Base-by-base conservation (phyloP, 495 filamentous ascomycete genomes). In the Neurospora terricola region DNA sequence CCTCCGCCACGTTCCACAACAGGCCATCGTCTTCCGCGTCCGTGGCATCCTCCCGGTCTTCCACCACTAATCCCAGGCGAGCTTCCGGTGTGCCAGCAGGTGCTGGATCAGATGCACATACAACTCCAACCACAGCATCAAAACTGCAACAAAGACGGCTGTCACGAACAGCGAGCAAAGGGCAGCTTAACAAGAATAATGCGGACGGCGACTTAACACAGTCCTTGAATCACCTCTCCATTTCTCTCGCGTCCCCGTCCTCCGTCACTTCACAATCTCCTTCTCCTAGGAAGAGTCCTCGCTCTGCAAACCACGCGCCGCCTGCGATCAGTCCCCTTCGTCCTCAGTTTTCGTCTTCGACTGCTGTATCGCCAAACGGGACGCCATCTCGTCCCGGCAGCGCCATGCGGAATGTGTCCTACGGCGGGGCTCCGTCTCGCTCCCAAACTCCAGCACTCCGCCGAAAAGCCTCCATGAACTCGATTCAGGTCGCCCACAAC, bases 391-490 rank as follows among this genome's bases (percentile, higher is more conserved):
- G 80, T 73, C 76, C 80, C 21, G 77, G 78, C 72, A 78, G 80
- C 68, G 76, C 82, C 12, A 82, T 76, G 79, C 87, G 78, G 78
- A 85, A 80, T 83, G 88, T 82, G 79, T 81, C 78, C 79, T 86
- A 75, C 85, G 87, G 80, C 66, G 74, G 76, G 2, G 62, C 78
- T 4, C 80, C 82, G 27, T 84, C 82, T 81, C 88, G 77, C 68
- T 88, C 83, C 72, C 83, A 77, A 75, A 88, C 84, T 4, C 84
- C 86, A 11, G 80, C 82, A 2, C 75, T 88, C 30, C 77, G 86
- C 38, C 76, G 82, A 5, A 89, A 89, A 78, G 81, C 86, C 5
- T 89, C 89, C 4, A 85, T 84, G 80, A 86, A 86, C 78, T 89
- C 87, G 34, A 80, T 90, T 38, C 81, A 80, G 75, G 87, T 83